Evolutionary conservation across 331 rosid genomes (phyloP), one percentile per base, ranked within the genome.

Genomic region (Pyracantha coccinea): DNA sequence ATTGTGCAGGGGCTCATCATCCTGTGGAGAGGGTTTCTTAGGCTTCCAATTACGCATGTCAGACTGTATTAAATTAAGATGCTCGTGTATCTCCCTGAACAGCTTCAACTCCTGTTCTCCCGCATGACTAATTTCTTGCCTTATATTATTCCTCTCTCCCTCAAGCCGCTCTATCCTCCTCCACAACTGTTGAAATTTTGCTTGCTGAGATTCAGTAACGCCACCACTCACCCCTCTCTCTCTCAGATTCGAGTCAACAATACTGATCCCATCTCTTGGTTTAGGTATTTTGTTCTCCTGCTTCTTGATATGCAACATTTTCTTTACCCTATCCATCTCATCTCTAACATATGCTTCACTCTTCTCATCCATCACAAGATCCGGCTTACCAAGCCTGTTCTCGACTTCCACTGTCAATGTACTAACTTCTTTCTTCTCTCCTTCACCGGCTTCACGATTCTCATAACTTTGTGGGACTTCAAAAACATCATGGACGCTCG

Each of bases 21-120:
- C 85, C 64, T 72, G 75, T 28, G 81, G 81, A 19, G 86, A 33
- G 33, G 88, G 28, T 66, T 80, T 81, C 69, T 71, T 44, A 62
- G 77, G 35, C 83, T 74, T 85, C 77, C 59, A 72, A 52, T 79
- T 81, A 75, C n/a, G 75, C 76, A 89, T 85, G 80, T 92, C 97
- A 35, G 80, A 64, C 57, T 82, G 84, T 61, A 94, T 78, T 35
- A 60, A 59, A 44, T 79, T 80, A 68, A 94, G 85, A 83, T 81
- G 89, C 31, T 73, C 82, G 4, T 65, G 80, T 82, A 94, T 95
- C 70, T 89, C 92, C 83, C 81, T 88, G 87, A 95, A 82, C 86
- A 95, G 72, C 53, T 83, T 88, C 84, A 83, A 50, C 77, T 86
- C 90, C 76, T 81, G 88, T 79, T 77, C 91, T 57, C 88, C 82